Base-by-base conservation (phyloP, 2,329 filamentous ascomycete genomes). In the Emericellopsis atlantica region DNA sequence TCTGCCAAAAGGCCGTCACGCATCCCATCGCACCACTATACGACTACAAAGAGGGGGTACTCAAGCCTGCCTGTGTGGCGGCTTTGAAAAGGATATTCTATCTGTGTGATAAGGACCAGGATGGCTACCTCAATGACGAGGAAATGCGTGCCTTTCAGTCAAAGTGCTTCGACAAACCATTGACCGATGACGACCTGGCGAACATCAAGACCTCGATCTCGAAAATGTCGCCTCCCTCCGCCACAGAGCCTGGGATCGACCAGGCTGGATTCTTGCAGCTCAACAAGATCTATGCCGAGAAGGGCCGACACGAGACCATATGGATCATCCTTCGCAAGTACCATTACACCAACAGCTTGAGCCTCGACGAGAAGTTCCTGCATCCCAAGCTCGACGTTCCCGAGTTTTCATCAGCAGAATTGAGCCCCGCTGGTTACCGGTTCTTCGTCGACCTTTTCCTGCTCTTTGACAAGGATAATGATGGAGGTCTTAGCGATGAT, bases 381-480 rank as follows among this genome's bases (percentile, higher is more conserved):
- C 86, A 88, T 51, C 92, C 92, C 14, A 93, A 87, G 51, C 90
- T 96, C 47, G 92, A 98, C 7, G 88, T 98, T 0, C 87, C 92
- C 0, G 84, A 90, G 43, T 90, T 84, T 54, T 83, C 88, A 1
- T 96, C 90, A 4, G 89, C 90, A 4, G 92, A 98, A 63, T 72
- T 98, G 15, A 95, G 89, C 49, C 92, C 92, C 1, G 80, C 85
- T 12, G 92, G 92, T 1, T 98, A 98, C 60, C 81, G 90, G 16
- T 98, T 98, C 67, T 95, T 98, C 51, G 90, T 96, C 48, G 92
- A 98, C 53, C 70, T 96, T 1, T 98, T 98, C 58, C 65, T 98
- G 31, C 73, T 95, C 0, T 95, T 94, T 44, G 92, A 98, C 60
- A 92, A 94, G 62, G 92, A 98, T 58, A 98, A 95, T 48, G 92